Conservation (phyloP, 2,329 filamentous ascomycete species). For the Boeremia exigua region DNA sequence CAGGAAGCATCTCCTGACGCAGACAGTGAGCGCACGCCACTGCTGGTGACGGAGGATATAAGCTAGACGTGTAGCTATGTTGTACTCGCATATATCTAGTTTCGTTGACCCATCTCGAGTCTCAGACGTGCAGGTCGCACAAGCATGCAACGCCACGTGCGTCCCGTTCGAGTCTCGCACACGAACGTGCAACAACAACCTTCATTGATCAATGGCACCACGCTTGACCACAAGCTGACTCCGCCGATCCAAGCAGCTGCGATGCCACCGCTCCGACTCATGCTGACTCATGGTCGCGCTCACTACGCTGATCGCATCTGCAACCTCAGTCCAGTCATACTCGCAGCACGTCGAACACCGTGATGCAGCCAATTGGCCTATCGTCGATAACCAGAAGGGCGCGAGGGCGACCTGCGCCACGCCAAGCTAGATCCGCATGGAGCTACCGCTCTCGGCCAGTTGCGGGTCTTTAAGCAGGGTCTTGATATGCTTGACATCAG, state of each 20-base stretch:
- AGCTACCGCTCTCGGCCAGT: constrained; percentile 15
- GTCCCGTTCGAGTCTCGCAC: background rate
- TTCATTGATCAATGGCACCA: background rate
- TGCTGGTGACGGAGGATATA: constrained; percentile 9
- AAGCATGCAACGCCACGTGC: constrained; percentile 11
- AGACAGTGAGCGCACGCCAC: constrained; percentile 6
- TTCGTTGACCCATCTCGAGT: background rate
- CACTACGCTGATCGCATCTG: background rate
- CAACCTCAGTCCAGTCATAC: background rate
- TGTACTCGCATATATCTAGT: background rate
- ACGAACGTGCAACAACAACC: constrained; percentile 2
- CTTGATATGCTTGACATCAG: constrained; percentile 6
- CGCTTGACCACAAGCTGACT: background rate
- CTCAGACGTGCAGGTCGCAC: background rate
- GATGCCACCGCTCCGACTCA: background rate
- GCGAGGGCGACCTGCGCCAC: constrained; percentile 5
- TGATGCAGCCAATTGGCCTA: background rate
- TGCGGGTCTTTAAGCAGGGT: constrained; percentile 8
- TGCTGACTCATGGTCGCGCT: background rate
- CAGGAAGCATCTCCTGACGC: background rate
- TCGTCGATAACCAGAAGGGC: constrained; percentile 7
- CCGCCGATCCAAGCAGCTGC: background rate
- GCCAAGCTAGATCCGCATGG: constrained; percentile 6
- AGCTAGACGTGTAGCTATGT: background rate
- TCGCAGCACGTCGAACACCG: constrained; percentile 5